These are phyloP conservation scores for Phytophthora palmivora DNA, from an alignment of 352 stramenopile species.

Conservation along the genomic window DNA sequence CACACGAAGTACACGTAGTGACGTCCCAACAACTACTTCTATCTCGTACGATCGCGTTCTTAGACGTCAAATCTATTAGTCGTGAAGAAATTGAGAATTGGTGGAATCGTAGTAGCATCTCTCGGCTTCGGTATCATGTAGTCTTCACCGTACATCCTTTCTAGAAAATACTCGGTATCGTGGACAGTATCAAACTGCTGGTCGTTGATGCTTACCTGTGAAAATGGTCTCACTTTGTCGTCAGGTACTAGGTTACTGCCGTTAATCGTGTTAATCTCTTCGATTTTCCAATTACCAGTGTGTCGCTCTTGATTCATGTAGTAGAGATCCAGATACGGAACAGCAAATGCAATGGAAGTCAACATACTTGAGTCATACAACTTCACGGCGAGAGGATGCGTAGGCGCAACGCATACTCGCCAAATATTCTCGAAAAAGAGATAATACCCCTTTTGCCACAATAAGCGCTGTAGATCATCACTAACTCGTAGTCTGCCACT, in stretches of 20 bases:
- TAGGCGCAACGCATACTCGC: slow-evolving; percentile 48
- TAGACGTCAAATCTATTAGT: not conserved
- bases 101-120: not conserved
- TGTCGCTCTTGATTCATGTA: slow-evolving; percentile 12
- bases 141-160: slow-evolving; percentile 37
- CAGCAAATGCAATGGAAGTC: slow-evolving; percentile 7
- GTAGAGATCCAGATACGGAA: slow-evolving; percentile 52
- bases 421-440: slow-evolving; percentile 43
- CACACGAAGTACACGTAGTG: slow-evolving; percentile 1
- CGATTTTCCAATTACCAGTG: slow-evolving; percentile 24
- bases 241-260: slow-evolving; percentile 20
- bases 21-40: not conserved
- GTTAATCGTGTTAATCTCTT: slow-evolving; percentile 31
- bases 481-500: slow-evolving; percentile 8
- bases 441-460: slow-evolving; percentile 54
- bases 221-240: slow-evolving; percentile 32
- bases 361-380: slow-evolving; percentile 39
- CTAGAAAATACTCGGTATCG: slow-evolving; percentile 40
- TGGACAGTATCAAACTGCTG: slow-evolving; percentile 39
- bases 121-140: slow-evolving; percentile 39
- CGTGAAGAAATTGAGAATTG: not conserved
- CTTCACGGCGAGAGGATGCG: slow-evolving; percentile 40
- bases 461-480: slow-evolving; percentile 16
- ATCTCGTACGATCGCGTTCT: not conserved
- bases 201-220: slow-evolving; percentile 31